These are phyloP conservation scores for Cercospora zeae-maydis DNA, from an alignment of 2,329 filamentous ascomycete genomes.

Conservation along the genomic window DNA sequence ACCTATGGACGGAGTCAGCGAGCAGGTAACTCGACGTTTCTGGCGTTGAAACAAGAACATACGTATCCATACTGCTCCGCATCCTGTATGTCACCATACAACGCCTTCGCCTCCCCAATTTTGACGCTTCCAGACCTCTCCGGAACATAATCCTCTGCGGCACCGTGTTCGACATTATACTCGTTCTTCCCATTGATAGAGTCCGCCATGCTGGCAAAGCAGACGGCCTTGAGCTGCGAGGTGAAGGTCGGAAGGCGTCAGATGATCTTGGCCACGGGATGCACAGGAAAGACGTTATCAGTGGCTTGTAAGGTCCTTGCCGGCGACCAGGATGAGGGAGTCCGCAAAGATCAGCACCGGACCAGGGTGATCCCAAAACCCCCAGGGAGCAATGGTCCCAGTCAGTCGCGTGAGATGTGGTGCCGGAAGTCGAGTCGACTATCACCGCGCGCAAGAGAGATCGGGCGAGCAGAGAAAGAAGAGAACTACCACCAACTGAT, in stretches of 20 bases:
- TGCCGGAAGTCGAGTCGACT: background rate
- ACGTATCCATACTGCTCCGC: conserved; percentile 38
- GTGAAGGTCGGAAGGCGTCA: background rate
- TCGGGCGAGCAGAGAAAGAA: background rate
- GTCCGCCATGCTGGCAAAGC: conserved; percentile 13
- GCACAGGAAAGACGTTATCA: background rate
- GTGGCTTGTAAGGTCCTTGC: background rate
- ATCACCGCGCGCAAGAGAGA: background rate
- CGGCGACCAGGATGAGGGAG: background rate
- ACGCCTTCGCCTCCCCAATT: conserved; percentile 48
- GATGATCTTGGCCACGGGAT: background rate
- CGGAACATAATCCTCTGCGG: background rate
- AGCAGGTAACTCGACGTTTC: background rate
- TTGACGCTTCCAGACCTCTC: conserved; percentile 18
- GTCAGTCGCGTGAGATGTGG: background rate
- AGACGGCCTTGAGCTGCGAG: background rate
- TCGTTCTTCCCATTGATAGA: conserved; percentile 9
- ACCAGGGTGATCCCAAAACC: background rate
- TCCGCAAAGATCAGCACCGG: background rate
- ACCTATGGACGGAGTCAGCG: conserved; percentile 40
- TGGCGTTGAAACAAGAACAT: background rate
- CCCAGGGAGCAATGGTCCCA: background rate
- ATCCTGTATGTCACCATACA: conserved; percentile 51
- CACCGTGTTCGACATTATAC: conserved; percentile 7
- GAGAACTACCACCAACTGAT: background rate